A percentile compares a stretch with the other conserved stretches of the same genome.
Conservation (phyloP, 2,329 filamentous ascomycete genomes). For the Laburnicola sp. region DNA sequence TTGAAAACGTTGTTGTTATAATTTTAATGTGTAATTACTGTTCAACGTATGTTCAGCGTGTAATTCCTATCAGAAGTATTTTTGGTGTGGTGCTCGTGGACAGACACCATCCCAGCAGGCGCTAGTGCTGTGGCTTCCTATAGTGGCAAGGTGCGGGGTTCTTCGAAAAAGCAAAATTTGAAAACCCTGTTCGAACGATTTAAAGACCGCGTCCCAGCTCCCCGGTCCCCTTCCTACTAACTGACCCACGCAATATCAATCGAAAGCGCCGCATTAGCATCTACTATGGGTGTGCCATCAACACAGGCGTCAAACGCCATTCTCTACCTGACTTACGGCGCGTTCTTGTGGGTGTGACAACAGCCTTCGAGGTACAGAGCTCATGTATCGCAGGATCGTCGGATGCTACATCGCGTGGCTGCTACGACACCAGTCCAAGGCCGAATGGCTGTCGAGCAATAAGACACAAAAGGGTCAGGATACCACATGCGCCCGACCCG, state of each 20-base stretch:
- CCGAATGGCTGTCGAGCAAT: constrained; percentile 74
- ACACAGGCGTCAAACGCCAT: constrained; percentile 78
- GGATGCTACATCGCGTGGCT: constrained; percentile 63
- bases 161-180: constrained; percentile 21
- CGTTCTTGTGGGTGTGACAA: constrained; percentile 66
- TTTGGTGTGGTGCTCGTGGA: too few species aligned
- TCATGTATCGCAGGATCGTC: constrained; percentile 56
- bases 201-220: constrained; percentile 9
- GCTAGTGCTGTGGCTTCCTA: constrained; percentile 19
- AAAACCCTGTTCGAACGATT: not conserved
- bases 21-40: too few species aligned
- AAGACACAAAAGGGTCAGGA: constrained; percentile 76
- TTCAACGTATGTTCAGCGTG: too few species aligned
- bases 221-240: not conserved
- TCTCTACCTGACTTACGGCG: constrained; percentile 77
- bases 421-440: constrained; percentile 65
- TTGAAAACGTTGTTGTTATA: too few species aligned
- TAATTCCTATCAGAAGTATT: too few species aligned
- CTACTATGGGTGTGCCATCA: constrained; percentile 72
- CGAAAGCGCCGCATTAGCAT: not conserved
- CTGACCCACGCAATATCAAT: not conserved
- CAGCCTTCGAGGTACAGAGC: constrained; percentile 16
- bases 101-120: too few species aligned
- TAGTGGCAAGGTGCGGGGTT: constrained; percentile 25
- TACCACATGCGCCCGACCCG: constrained; percentile 12